These are phyloP conservation scores for Aspergillus taichungensis DNA, from an alignment of 495 filamentous ascomycete species.

Conservation along the genomic window DNA sequence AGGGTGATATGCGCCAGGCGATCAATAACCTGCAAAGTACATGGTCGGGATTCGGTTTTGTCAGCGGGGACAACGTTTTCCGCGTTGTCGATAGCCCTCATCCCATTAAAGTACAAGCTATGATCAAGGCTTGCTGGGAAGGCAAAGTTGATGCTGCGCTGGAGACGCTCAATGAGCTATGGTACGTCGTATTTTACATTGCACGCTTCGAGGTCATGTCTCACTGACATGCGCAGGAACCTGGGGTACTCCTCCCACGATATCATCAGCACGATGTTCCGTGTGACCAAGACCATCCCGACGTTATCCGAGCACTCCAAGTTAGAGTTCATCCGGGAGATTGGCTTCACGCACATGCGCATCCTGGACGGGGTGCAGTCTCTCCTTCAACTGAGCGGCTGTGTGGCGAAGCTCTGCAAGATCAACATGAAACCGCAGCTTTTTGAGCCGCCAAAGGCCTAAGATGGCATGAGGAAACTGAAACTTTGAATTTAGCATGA, in stretches of 20 bases:
- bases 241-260: constrained; percentile 94
- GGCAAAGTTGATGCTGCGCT: constrained; percentile 80
- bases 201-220: background rate
- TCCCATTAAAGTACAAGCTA: constrained; percentile 95
- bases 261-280: constrained; percentile 98
- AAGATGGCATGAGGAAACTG: background rate
- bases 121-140: constrained; percentile 95
- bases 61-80: constrained; percentile 96
- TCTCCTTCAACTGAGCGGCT: constrained; percentile 84
- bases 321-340: constrained; percentile 93
- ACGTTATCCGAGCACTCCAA: constrained; percentile 87
- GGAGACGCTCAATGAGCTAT: constrained; percentile 82
- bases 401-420: constrained; percentile 79
- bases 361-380: constrained; percentile 96
- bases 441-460: constrained; percentile 51
- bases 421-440: constrained; percentile 90
- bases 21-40: constrained; percentile 99
- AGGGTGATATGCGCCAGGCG: constrained; percentile 98
- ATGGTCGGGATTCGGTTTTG: constrained; percentile 89
- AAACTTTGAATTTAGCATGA: constrained; percentile 4
- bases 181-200: constrained; percentile 38
- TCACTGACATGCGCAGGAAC: constrained; percentile 36
- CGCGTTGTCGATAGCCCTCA: constrained; percentile 95
- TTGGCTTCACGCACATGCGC: constrained; percentile 99
- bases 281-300: constrained; percentile 89